phyloP scores from a whole-genome alignment of 257 asterid species.

The Gentiana straminea region DNA sequence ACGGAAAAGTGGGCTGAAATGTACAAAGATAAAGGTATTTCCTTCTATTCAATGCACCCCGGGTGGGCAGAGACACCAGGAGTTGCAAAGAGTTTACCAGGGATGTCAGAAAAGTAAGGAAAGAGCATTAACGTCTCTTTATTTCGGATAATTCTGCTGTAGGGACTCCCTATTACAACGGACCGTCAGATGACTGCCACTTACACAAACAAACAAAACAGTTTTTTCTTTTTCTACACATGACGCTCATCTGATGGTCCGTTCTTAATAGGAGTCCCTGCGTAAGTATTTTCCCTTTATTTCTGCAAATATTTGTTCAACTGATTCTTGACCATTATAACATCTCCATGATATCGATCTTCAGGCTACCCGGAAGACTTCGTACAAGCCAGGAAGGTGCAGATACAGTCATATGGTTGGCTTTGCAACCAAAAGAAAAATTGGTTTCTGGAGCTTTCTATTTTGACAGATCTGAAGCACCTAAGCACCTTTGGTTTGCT shows the following conservation, averaged over 20 bases:
- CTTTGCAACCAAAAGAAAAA: constrained; percentile 78
- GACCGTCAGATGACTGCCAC: no score
- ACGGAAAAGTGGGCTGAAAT: constrained; percentile 84
- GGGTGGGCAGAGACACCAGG: constrained; percentile 99
- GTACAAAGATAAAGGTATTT: constrained; percentile 53
- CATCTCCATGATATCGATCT: constrained; percentile 2
- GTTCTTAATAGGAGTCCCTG: no score
- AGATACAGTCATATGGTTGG: constrained; percentile 72
- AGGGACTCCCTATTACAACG: no score
- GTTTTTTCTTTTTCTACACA: no score
- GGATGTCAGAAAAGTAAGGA: constrained; percentile 50
- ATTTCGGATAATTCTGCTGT: no score
- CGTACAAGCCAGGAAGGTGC: constrained; percentile 89
- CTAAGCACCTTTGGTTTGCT: constrained; percentile 67
- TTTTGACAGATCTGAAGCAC: constrained; percentile 68
- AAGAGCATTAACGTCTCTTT: neutral
- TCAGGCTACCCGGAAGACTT: constrained; percentile 67
- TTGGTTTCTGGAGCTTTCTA: constrained; percentile 59
- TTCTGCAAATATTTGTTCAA: no score
- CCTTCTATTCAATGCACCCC: constrained; percentile 95
- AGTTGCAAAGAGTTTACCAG: constrained; percentile 67
- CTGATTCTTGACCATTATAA: neutral
- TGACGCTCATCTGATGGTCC: no score
- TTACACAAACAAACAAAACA: no score
- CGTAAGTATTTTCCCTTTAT: no score